Percentiles rank a stretch among this genome's conserved stretches.
phyloP scores from a whole-genome alignment of 805 yeast genomes.

The Myxozyma lipomycoides region DNA sequence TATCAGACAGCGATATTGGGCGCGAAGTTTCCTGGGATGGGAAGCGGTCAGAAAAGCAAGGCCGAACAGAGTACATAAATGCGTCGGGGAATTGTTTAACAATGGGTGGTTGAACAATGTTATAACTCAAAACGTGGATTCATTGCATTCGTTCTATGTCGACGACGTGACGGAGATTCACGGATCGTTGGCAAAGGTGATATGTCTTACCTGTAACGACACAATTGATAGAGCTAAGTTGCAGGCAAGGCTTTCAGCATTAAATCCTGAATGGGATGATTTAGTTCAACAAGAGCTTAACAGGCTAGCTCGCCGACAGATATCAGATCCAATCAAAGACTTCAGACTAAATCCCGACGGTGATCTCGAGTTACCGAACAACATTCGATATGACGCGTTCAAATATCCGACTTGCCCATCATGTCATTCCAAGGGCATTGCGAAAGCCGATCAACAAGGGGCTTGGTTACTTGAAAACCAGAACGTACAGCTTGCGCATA shows the following conservation, averaged over 20 bases:
- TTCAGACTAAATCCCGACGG: constrained; percentile 30
- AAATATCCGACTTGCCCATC: constrained; percentile 30
- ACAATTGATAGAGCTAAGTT: constrained; percentile 17
- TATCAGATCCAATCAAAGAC: constrained; percentile 17
- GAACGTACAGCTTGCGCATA: constrained; percentile 9
- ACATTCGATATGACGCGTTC: constrained; percentile 27
- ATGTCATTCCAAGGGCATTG: constrained; percentile 19
- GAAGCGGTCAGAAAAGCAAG: constrained; percentile 21
- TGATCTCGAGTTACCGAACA: constrained; percentile 29
- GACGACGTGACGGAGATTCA: constrained; percentile 32
- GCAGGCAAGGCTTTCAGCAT: constrained; percentile 18
- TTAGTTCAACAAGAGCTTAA: constrained; percentile 21
- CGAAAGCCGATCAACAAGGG: constrained; percentile 3
- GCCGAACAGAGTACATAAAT: constrained; percentile 29
- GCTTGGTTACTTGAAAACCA: constrained; percentile 14
- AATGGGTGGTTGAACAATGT: constrained; percentile 22
- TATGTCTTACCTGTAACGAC: constrained; percentile 29
- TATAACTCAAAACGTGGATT: constrained; percentile 33
- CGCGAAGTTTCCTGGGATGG: constrained; percentile 32
- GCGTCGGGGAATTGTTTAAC: constrained; percentile 22
- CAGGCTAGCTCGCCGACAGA: constrained; percentile 7
- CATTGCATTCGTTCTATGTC: constrained; percentile 26
- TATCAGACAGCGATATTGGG: constrained; percentile 33
- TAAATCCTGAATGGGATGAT: constrained; percentile 31
- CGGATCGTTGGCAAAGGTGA: constrained; percentile 29